Base-by-base conservation (phyloP, 768 basidiomycete species). In the Tricholoma saponaceum region DNA sequence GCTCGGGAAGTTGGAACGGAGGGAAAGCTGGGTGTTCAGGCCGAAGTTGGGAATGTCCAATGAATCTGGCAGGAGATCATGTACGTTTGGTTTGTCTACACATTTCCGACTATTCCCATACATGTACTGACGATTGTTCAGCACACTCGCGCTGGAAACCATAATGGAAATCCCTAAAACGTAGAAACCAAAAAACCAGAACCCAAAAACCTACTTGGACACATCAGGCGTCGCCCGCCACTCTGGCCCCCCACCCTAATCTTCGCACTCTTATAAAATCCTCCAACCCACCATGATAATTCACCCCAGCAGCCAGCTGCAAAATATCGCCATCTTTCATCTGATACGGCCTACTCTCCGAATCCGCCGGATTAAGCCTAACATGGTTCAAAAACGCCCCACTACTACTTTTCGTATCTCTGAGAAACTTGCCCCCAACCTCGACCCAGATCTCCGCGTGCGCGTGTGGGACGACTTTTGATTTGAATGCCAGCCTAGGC, bases 361-460 rank as follows among this genome's bases (percentile, higher is more conserved):
- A 81, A 50, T 89, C 89, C 10, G 95, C 94, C 0, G 87, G 79
- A 35, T 86, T 86, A n/a, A 98, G 79, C 47, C 95, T 75, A 54
- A 95, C 85, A 68, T 98, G 95, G 70, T 99, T 99, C 60, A 98
- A 78, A 69, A 98, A 98, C 1, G 96, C 98, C 23, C 96, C 96
- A 0, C 87, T 89, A 51, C 86, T 89, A 41, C 85, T 88, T 70
- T 93, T 92, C 20, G 94, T 96, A 69, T 98, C 96, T 54, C 83
- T 83, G 66, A 99, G 92, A 71, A 98, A 97, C 69, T 85, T 81
- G 14, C 79, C 82, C 0, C 80, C 80, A 0, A 63, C 59, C 59
- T 89, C 87, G 54, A 84, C 79, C 93, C 94, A 97, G 33, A 98
- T 86, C 79, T 98, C 96, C 0, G 96, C 96, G 70, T 98, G 96